These are phyloP conservation scores for Serendipita sp. DNA, from an alignment of 768 basidiomycete species.

Conservation along the genomic window DNA sequence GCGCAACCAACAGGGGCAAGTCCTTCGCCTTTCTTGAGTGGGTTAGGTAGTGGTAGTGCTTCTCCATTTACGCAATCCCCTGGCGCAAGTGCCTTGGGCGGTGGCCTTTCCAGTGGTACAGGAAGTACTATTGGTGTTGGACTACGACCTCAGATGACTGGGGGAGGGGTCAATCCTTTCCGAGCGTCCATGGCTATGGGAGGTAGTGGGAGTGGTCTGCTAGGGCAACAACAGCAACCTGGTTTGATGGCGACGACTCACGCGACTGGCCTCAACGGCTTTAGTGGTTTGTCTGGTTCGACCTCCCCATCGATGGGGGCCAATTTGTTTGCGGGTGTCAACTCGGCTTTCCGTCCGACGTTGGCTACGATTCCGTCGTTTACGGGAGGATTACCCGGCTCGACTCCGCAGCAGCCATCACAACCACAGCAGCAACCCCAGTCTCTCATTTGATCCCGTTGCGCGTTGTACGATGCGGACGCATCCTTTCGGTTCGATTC, in stretches of 20 bases:
- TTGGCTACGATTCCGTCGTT: constrained; percentile 5
- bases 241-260: constrained; percentile 5
- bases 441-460: neutral
- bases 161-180: constrained; percentile 28
- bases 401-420: constrained; percentile 6
- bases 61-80: no score
- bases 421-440: constrained; percentile 8
- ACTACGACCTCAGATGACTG: constrained; percentile 27
- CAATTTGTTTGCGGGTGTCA: neutral
- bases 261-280: constrained; percentile 5
- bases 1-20: constrained; percentile 43
- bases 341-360: neutral
- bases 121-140: constrained; percentile 18
- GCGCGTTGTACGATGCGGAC: no score
- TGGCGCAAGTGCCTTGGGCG: neutral
- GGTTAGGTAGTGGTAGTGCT: constrained; percentile 8
- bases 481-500: neutral
- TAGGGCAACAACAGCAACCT: neutral
- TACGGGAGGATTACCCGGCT: constrained; percentile 10
- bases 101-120: neutral
- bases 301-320: neutral
- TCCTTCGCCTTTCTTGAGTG: constrained; percentile 25
- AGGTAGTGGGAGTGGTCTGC: neutral
- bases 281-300: neutral
- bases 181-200: constrained; percentile 23